Base-by-base conservation (phyloP, 495 filamentous ascomycete species). In the Podospora australis region DNA sequence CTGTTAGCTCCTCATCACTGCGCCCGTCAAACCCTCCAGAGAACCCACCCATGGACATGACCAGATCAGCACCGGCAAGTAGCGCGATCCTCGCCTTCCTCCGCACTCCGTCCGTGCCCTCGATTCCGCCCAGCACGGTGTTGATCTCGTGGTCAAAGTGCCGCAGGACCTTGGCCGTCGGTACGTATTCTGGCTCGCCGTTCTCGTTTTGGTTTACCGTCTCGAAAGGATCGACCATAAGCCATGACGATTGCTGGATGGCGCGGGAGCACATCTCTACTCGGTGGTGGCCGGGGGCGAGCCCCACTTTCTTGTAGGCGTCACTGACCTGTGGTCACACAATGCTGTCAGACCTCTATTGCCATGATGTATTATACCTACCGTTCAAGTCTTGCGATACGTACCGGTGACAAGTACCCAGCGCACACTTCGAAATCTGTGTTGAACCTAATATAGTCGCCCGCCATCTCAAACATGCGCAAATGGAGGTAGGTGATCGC, bases 11-110 rank as follows among this genome's bases (percentile, higher is more conserved):
- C 9, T 24, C 16, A 40, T 11, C 28, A 26, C n/a, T n/a, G n/a
- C n/a, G n/a, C 10, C 26, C 19, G 20, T 6, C 28, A 40, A 39
- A 34, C 52, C 4, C 47, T 59, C 60, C 59, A n/a, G n/a, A n/a
- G n/a, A n/a, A n/a, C n/a, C n/a, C n/a, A n/a, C n/a, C n/a, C 86
- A 92, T 90, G 24, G 90, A 95, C 65, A 90, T 86, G 59, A 95
- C 79, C 50, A 95, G 70, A 67, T 94, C 88, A 2, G 87, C 86
- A 2, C 89, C 90, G 9, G 84, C 62, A 6, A 65, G 48, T 22
- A 97, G 75, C 41, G 82, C 78, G 53, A 96, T 81, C 44, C 79
- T 80, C 11, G 86, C 72, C 28, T 62, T 69, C 38, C 52, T 68
- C 50, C 55, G 66, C 30, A 60, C 57, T 35, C 87, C 86, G 54